A percentile compares a stretch with the other conserved stretches of the same genome.
Evolutionary conservation across 1,284 basidiomycete genomes (phyloP).

Genomic region (Mycena sp.): DNA sequence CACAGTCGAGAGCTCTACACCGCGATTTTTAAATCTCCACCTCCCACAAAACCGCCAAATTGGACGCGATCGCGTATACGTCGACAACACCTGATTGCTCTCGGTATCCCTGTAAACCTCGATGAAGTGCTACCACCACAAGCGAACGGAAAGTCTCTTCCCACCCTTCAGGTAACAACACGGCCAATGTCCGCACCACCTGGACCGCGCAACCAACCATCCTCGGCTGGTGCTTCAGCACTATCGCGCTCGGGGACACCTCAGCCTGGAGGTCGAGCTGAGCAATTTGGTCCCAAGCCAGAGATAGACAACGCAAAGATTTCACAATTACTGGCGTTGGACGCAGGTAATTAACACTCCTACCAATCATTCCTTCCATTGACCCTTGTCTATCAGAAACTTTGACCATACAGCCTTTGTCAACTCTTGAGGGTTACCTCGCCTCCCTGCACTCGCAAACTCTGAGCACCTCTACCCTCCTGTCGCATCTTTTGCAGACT

Average conservation of each 20-base stretch:
- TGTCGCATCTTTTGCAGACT: conserved; percentile 85
- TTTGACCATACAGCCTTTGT: conserved; percentile 74
- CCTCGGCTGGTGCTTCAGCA: conserved; percentile 44
- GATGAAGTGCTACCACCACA: conserved; percentile 86
- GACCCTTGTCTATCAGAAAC: conserved; percentile 59
- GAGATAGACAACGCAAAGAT: conserved; percentile 74
- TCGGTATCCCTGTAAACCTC: conserved; percentile 92
- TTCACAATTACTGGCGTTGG: conserved; percentile 71
- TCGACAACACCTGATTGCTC: conserved; percentile 86
- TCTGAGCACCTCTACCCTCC: conserved; percentile 73
- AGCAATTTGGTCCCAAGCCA: conserved; percentile 77
- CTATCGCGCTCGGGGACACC: conserved; percentile 66
- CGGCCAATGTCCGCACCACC: conserved; percentile 83
- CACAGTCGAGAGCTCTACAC: conserved; percentile 81
- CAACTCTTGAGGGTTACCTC: conserved; percentile 72
- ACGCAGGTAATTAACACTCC: conserved; percentile 63
- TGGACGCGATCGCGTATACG: conserved; percentile 92
- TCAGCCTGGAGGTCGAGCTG: conserved; percentile 51
- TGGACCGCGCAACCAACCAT: conserved; percentile 55
- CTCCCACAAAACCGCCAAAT: conserved; percentile 81
- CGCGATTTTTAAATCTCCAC: conserved; percentile 68
- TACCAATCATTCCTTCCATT: conserved; percentile 7
- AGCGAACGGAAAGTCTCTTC: conserved; percentile 74
- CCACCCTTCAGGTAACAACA: conserved; percentile 84
- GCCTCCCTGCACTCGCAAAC: conserved; percentile 75